A percentile compares a stretch with the other conserved stretches of the same genome.
phyloP scores from a whole-genome alignment of 176 grass and related monocot species.

The Stipa capillata region DNA sequence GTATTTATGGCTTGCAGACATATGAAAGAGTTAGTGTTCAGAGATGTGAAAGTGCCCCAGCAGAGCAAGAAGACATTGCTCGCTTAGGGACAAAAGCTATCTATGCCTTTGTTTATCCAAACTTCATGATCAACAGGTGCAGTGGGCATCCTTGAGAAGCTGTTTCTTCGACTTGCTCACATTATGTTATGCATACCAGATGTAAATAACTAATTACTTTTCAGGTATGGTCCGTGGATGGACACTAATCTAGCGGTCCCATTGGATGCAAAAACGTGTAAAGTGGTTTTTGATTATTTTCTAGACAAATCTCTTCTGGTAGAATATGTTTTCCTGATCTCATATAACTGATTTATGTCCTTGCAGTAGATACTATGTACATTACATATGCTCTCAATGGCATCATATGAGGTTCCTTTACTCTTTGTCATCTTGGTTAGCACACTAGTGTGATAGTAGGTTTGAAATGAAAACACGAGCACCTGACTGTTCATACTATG shows the following conservation, averaged over 20 bases:
- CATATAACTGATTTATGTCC: neutral
- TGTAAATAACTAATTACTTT: constrained; percentile 7
- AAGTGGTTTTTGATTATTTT: constrained; percentile 97
- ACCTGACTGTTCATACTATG: neutral
- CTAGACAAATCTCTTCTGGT: constrained; percentile 65
- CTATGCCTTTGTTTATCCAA: constrained; percentile 95
- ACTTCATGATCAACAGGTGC: constrained; percentile 97
- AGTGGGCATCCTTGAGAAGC: neutral
- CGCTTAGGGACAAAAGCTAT: constrained; percentile 76
- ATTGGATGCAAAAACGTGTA: constrained; percentile 59
- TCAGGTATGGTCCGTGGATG: constrained; percentile 97
- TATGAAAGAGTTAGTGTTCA: constrained; percentile 95
- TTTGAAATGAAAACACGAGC: neutral
- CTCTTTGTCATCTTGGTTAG: neutral
- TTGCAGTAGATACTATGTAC: neutral
- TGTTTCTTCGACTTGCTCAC: neutral
- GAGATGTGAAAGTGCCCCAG: constrained; percentile 56
- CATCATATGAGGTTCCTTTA: neutral
- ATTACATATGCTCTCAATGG: neutral
- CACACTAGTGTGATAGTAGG: neutral
- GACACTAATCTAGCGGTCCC: constrained; percentile 92
- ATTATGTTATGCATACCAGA: neutral
- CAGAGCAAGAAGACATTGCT: constrained; percentile 32
- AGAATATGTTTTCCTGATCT: constrained; percentile 5
- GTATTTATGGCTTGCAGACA: constrained; percentile 35